Percentiles rank a stretch among this genome's conserved stretches.
Evolutionary conservation across 805 yeast genomes (phyloP).

Genomic region (Metschnikowia orientalis): DNA sequence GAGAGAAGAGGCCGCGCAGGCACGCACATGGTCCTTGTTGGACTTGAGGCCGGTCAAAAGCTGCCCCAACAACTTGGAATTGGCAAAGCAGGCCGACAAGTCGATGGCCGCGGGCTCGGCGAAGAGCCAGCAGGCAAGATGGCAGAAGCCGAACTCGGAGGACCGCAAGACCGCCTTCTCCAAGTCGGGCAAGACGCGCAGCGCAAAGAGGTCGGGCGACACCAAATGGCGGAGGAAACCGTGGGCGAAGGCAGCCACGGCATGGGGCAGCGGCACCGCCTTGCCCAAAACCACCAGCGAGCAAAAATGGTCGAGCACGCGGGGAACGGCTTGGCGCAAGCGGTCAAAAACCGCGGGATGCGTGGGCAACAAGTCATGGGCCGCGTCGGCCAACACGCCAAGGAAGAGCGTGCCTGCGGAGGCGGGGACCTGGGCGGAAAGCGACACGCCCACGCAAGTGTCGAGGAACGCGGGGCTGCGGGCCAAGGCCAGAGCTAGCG

Average conservation of each 20-base stretch:
- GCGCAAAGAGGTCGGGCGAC: constrained; percentile 31
- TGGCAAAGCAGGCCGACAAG: constrained; percentile 33
- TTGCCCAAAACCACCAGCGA: constrained; percentile 47
- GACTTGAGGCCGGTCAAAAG: constrained; percentile 59
- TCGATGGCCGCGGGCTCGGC: constrained; percentile 27
- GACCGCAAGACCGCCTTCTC: constrained; percentile 76
- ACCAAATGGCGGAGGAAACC: constrained; percentile 44
- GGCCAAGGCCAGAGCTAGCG: constrained; percentile 13
- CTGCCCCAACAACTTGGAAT: constrained; percentile 46
- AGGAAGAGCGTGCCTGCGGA: constrained; percentile 18
- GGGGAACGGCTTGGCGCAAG: constrained; percentile 12
- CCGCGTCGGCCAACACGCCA: constrained; percentile 24
- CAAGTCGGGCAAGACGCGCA: constrained; percentile 50
- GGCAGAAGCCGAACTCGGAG: constrained; percentile 64
- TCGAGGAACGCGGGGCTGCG: constrained; percentile 5
- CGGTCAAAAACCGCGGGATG: constrained; percentile 21
- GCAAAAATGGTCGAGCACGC: constrained; percentile 22
- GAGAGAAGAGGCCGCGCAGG: constrained; percentile 40
- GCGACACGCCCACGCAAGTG: constrained; percentile 2
- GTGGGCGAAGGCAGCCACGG: constrained; percentile 35
- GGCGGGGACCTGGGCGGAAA: constrained; percentile 5
- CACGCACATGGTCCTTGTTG: constrained; percentile 62
- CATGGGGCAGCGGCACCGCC: constrained; percentile 31
- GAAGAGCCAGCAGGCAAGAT: constrained; percentile 50
- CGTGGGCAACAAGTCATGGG: constrained; percentile 22